A percentile compares a stretch with the other conserved stretches of the same genome.
Conservation (phyloP, 2,329 filamentous ascomycete species). For the Fusarium tricinctum region DNA sequence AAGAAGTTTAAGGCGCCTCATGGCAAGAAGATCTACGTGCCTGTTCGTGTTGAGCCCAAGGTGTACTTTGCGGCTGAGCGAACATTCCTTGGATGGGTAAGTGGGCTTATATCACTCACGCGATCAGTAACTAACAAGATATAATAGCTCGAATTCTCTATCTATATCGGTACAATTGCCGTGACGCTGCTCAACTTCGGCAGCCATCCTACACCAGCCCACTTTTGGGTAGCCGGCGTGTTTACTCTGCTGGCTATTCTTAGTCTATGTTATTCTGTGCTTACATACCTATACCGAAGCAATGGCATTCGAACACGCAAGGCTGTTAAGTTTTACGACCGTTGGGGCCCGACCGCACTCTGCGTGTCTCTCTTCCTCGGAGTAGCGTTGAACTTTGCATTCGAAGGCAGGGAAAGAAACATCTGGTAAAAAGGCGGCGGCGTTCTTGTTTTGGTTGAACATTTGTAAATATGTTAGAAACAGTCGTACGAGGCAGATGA, state of each 20-base stretch:
- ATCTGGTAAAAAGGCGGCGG: conserved; percentile 60
- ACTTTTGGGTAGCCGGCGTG: conserved; percentile 77
- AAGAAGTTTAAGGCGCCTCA: conserved; percentile 79
- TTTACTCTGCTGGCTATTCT: conserved; percentile 87
- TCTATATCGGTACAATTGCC: conserved; percentile 91
- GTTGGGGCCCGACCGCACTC: conserved; percentile 83
- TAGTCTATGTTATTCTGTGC: conserved; percentile 85
- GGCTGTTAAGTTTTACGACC: conserved; percentile 93
- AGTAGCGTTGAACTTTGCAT: conserved; percentile 83
- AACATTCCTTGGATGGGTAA: conserved; percentile 93
- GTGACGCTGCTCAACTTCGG: conserved; percentile 88
- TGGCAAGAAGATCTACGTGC: conserved; percentile 95
- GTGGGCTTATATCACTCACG: conserved; percentile 49
- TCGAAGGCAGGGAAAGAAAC: conserved; percentile 75
- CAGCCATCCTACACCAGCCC: conserved; percentile 66
- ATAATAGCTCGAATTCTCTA: conserved; percentile 88
- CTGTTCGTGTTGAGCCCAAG: conserved; percentile 95
- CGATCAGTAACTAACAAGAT: conserved; percentile 9
- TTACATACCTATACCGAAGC: conserved; percentile 90
- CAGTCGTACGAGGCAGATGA: background rate
- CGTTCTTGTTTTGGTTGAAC: conserved; percentile 7
- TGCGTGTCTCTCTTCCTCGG: conserved; percentile 81
- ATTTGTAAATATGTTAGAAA: conserved; percentile 12
- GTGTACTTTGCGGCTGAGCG: conserved; percentile 97
- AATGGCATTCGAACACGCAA: conserved; percentile 84